Percentiles rank a stretch among this genome's conserved stretches.
Evolutionary conservation across 352 stramenopile genomes (phyloP).

Genomic region (Sclerospora graminicola): DNA sequence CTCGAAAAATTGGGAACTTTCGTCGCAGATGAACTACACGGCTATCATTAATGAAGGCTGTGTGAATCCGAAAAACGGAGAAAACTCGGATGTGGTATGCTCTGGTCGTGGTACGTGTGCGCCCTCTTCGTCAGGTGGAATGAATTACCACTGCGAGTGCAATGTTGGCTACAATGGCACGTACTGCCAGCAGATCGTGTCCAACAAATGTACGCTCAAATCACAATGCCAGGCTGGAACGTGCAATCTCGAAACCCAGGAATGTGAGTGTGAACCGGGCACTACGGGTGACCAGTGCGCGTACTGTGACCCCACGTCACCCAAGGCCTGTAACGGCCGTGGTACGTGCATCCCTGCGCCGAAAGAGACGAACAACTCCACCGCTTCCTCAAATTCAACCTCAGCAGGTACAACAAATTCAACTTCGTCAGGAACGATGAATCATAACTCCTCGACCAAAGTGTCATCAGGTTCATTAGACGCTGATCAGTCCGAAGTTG

Average conservation of each 20-base stretch:
- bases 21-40: constrained; percentile 49
- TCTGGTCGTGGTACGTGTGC: constrained; percentile 61
- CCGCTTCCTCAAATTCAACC: constrained; percentile 10
- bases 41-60: constrained; percentile 42
- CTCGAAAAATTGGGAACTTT: constrained; percentile 41
- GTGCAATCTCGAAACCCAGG: constrained; percentile 48
- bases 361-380: constrained; percentile 3
- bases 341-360: constrained; percentile 39
- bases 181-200: constrained; percentile 65
- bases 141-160: constrained; percentile 56
- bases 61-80: constrained; percentile 48
- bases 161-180: constrained; percentile 72
- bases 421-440: background rate
- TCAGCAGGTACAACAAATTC: background rate
- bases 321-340: constrained; percentile 47
- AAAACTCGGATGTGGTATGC: constrained; percentile 54
- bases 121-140: constrained; percentile 24
- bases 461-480: constrained; percentile 5
- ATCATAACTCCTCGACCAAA: too few species aligned
- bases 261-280: constrained; percentile 53
- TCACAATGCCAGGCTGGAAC: constrained; percentile 53
- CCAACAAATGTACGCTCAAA: constrained; percentile 58
- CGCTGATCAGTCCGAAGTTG: too few species aligned
- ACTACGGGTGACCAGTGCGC: constrained; percentile 63
- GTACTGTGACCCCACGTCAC: constrained; percentile 44